Evolutionary conservation across 2,329 filamentous ascomycete species (phyloP), one percentile per base, ranked within the genome.

Genomic region (Trichophyton equinum): DNA sequence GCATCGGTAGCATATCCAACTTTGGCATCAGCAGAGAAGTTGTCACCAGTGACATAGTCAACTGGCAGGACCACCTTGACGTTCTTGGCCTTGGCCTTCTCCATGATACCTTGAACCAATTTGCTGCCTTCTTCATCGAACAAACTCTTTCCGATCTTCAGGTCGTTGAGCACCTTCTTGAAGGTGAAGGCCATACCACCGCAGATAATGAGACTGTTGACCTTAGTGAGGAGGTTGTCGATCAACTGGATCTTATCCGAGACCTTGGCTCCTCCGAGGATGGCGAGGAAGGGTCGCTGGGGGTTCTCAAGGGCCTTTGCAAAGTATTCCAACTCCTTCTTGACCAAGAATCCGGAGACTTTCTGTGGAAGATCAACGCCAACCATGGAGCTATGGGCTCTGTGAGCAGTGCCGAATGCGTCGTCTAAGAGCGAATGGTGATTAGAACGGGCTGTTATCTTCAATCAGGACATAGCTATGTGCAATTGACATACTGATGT

Each of bases 321-420:
- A 74, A 99, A 99, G 86, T 99, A 99, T 74, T 99, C 94, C 65
- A 99, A 88, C 79, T 99, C 94, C 83, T 97, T 99, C 88, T 99
- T 99, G 82, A 99, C 91, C 72, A 99, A 85, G 86, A 96, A 99
- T 65, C 94, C 94, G 61, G 92, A 89, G 8, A 94, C 94, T 82
- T 96, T 96, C 77, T 97, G 90, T 68, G 92, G 91, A 57, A 99
- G 87, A 67, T 96, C 85, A 66, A 96, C 83, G 71, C 94, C 94
- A 70, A 99, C 94, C 94, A 99, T 99, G 76, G 92, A 97, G 77
- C 91, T 96, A 85, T 99, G 94, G 57, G 89, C 94, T 75, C 94
- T 90, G 82, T 99, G 94, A 64, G 94, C 94, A 64, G 94, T 99
- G 76, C 94, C 94, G 75, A 99, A 99, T 65, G 95, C 94, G 72